These are phyloP conservation scores for Russula compacta DNA, from an alignment of 768 basidiomycete species.

Conservation along the genomic window DNA sequence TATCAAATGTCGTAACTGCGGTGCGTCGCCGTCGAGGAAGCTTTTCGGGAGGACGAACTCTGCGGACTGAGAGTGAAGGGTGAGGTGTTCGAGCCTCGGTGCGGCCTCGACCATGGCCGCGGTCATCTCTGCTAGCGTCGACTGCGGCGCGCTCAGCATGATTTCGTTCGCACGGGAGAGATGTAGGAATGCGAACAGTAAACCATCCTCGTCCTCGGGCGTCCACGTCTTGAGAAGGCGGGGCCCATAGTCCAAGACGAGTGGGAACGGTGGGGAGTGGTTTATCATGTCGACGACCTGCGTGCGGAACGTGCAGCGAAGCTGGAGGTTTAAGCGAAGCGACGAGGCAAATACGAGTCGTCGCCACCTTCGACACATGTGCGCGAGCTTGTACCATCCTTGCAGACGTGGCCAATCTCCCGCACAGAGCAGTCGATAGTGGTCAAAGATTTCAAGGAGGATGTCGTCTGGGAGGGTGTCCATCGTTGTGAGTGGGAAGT, in stretches of 20 bases:
- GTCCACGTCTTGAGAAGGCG: conserved; percentile 3
- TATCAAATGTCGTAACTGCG: conserved; percentile 2
- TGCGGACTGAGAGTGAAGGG: conserved; percentile 5
- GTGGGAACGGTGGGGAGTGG: conserved; percentile 1
- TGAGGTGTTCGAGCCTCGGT: conserved; percentile 3
- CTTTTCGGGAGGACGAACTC: conserved; percentile 3
- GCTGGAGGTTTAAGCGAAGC: conserved; percentile 5
- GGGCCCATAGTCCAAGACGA: conserved; percentile 9
- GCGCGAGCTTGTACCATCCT: conserved; percentile 14
- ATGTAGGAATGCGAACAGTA: not conserved
- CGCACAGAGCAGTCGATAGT: not conserved
- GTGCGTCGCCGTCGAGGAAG: conserved; percentile 4
- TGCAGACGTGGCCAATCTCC: not conserved
- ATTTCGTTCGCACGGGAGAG: not conserved
- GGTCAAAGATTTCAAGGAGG: conserved; percentile 9
- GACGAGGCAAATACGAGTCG: conserved; percentile 12
- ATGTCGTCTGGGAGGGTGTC: conserved; percentile 6
- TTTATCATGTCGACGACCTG: not conserved
- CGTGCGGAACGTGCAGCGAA: conserved; percentile 6
- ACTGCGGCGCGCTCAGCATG: conserved; percentile 3
- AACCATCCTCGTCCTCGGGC: not conserved
- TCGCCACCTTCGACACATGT: conserved; percentile 4
- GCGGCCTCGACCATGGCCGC: not conserved
- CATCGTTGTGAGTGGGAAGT: conserved; percentile 3
- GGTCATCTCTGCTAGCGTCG: not conserved